These are phyloP conservation scores for Cladosporium austrohemisphaericum DNA, from an alignment of 2,329 filamentous ascomycete genomes.

Conservation along the genomic window DNA sequence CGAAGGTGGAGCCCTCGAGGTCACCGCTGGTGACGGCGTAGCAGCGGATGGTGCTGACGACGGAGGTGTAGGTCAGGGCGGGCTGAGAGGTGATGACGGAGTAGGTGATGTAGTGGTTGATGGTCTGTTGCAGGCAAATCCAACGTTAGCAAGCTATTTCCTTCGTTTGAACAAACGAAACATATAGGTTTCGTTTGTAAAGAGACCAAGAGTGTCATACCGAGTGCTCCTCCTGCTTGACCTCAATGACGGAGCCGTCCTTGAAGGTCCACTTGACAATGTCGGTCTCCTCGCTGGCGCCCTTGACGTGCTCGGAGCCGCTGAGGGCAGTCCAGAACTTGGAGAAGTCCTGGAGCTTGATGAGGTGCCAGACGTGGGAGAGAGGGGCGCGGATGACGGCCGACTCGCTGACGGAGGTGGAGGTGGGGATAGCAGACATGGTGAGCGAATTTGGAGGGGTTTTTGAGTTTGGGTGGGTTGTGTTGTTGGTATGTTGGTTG, in stretches of 20 bases:
- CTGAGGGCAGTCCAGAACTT: constrained; percentile 64
- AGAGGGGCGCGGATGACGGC: constrained; percentile 66
- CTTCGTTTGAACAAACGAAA: background rate
- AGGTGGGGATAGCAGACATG: constrained; percentile 54
- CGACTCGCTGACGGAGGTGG: constrained; percentile 62
- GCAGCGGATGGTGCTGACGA: constrained; percentile 63
- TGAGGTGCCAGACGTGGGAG: constrained; percentile 66
- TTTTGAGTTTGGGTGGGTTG: background rate
- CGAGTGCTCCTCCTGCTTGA: constrained; percentile 74
- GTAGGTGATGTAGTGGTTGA: constrained; percentile 74
- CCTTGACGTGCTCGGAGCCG: constrained; percentile 62
- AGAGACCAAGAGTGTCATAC: constrained; percentile 39
- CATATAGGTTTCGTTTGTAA: background rate
- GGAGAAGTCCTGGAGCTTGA: constrained; percentile 68
- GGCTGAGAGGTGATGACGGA: constrained; percentile 65
- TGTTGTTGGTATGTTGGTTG: constrained; percentile 5
- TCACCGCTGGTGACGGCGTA: constrained; percentile 65
- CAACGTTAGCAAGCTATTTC: background rate
- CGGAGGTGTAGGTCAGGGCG: constrained; percentile 62
- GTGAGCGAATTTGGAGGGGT: background rate
- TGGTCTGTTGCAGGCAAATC: constrained; percentile 45
- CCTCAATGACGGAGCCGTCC: constrained; percentile 64
- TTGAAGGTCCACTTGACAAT: constrained; percentile 68
- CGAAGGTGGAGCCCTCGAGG: constrained; percentile 61
- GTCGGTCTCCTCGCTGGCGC: constrained; percentile 58